Conservation (phyloP, 2,329 filamentous ascomycete species). For the Zymoseptoria crescenta region DNA sequence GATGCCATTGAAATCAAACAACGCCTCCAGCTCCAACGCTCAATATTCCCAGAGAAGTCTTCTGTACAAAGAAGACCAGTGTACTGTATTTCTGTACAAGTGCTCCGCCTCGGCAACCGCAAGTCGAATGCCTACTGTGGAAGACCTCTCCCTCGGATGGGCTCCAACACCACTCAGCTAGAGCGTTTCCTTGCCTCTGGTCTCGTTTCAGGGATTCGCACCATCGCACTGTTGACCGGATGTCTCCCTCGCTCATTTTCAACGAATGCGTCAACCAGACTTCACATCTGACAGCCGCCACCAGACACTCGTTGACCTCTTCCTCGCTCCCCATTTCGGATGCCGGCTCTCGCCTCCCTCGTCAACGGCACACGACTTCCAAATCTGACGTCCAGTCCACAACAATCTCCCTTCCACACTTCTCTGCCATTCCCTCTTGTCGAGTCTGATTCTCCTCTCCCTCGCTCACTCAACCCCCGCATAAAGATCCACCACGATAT, state of each 20-base stretch:
- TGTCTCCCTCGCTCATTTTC: neutral
- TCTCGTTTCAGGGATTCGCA: neutral
- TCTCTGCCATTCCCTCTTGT: neutral
- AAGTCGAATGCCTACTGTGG: too few relatives aligned
- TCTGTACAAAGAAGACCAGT: neutral
- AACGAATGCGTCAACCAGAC: neutral
- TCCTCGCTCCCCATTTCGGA: neutral
- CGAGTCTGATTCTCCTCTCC: neutral
- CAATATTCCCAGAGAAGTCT: neutral
- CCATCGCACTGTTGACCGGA: neutral
- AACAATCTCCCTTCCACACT: neutral
- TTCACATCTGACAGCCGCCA: neutral
- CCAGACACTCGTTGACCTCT: neutral
- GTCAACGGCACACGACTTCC: neutral
- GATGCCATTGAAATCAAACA: neutral
- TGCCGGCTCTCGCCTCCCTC: neutral
- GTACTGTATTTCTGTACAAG: neutral
- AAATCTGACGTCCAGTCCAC: neutral
- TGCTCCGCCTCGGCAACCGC: neutral
- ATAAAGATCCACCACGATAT: slow-evolving; percentile 91
- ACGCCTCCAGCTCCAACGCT: neutral
- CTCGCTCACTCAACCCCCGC: slow-evolving; percentile 39
- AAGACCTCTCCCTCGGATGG: too few relatives aligned
- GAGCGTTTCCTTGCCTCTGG: too few relatives aligned
- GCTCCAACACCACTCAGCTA: too few relatives aligned